Percentiles rank a stretch among this genome's conserved stretches.
Conservation (phyloP, 495 filamentous ascomycete species). For the Chaetomium fimeti region DNA sequence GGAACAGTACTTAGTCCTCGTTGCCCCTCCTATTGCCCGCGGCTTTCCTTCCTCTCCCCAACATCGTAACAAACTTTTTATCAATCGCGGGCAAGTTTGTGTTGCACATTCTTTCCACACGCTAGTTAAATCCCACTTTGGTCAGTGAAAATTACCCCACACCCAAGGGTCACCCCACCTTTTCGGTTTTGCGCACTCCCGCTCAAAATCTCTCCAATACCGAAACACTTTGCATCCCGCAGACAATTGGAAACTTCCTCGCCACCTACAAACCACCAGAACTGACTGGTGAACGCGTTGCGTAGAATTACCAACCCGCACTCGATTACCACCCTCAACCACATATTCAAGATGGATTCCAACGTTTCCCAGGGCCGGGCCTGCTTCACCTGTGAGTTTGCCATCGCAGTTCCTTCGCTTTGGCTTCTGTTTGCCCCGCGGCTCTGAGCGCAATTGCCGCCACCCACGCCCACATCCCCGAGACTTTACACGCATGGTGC, state of each 20-base stretch:
- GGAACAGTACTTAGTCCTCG: constrained; percentile 27
- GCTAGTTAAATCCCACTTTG: not conserved
- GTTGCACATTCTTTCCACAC: constrained; percentile 16
- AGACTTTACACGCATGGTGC: constrained; percentile 11
- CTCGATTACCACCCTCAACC: constrained; percentile 12
- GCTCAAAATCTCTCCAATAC: constrained; percentile 29
- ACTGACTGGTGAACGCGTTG: constrained; percentile 28
- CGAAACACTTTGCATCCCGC: constrained; percentile 24
- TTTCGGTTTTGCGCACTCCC: constrained; percentile 26
- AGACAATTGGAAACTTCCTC: constrained; percentile 23
- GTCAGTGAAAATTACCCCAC: constrained; percentile 30
- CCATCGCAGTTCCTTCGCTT: constrained; percentile 24
- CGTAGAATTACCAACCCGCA: constrained; percentile 20
- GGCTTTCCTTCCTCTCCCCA: constrained; percentile 14
- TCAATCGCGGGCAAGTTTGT: constrained; percentile 17
- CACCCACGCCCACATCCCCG: constrained; percentile 11
- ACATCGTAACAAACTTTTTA: constrained; percentile 18
- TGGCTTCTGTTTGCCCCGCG: constrained; percentile 30
- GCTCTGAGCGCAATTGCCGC: constrained; percentile 20
- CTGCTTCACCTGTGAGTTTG: constrained; percentile 53
- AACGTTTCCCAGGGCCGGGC: constrained; percentile 34
- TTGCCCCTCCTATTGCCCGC: constrained; percentile 24
- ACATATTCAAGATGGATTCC: constrained; percentile 42
- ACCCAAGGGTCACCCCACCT: constrained; percentile 29
- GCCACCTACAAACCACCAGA: constrained; percentile 23